Percentiles rank a stretch among this genome's conserved stretches.
phyloP scores from a whole-genome alignment of 352 stramenopile genomes.

The Phytopythium sindhum region DNA sequence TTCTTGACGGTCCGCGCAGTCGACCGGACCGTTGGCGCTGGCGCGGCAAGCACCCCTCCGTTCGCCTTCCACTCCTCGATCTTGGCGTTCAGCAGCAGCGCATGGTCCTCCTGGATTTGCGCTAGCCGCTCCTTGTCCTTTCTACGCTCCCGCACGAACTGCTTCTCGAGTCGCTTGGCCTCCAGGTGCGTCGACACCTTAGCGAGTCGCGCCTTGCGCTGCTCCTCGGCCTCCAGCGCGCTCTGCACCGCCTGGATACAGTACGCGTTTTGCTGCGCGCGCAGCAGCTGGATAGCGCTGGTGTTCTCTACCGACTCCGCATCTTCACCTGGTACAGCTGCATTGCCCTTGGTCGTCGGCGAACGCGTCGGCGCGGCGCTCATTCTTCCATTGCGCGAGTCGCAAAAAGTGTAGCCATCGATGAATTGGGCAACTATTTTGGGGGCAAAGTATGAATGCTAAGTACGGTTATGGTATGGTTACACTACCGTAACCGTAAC shows the following conservation, averaged over 20 bases:
- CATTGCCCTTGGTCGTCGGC: neutral
- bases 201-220: conserved; percentile 39
- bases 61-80: conserved; percentile 47
- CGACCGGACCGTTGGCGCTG: neutral
- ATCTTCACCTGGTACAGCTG: neutral
- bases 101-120: conserved; percentile 62
- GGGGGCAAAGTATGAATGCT: neutral
- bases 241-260: conserved; percentile 56
- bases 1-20: neutral
- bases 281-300: conserved; percentile 16
- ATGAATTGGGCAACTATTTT: neutral
- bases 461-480: neutral
- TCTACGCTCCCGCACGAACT: conserved; percentile 44
- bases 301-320: neutral
- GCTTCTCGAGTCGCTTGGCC: conserved; percentile 42
- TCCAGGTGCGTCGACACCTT: conserved; percentile 37
- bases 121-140: conserved; percentile 46
- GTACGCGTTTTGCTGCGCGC: conserved; percentile 28
- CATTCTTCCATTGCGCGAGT: neutral
- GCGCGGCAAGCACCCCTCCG: conserved; percentile 13
- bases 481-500: neutral
- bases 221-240: conserved; percentile 47
- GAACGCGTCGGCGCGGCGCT: neutral
- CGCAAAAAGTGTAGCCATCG: neutral
- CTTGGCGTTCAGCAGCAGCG: conserved; percentile 46